Base-by-base conservation (phyloP, 2,329 filamentous ascomycete genomes). In the Sporothrix inflata region DNA sequence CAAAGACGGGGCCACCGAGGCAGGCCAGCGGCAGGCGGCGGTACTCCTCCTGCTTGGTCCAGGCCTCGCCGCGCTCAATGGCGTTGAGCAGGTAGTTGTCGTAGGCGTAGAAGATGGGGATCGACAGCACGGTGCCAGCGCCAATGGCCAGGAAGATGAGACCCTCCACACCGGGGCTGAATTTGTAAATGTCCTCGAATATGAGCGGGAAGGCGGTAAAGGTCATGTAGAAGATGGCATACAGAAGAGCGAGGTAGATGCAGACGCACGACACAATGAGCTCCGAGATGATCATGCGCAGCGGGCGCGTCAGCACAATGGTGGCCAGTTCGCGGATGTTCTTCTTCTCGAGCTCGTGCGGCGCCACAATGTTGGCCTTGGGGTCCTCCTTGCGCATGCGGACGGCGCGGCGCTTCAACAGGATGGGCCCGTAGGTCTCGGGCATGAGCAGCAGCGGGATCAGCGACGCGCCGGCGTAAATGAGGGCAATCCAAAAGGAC, bases 131-230 rank as follows among this genome's bases (percentile, higher is more conserved):
- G 40, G 88, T 87, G 30, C 92, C 92, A 7, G 87, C 81, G 63
- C 89, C 89, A 71, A 94, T 89, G 40, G 91, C 87, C 7, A 94
- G 83, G 80, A 92, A 94, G 4, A 88, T 84, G 1, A 94, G 84
- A 0, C 91, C 91, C 42, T 88, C 87, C 38, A 88, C 83, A 24
- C 91, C 90, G 0, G 90, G 84, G 2, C 85, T 87, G 73, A 94
- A 87, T 40, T 83, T 82, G 79, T 94, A 94, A 4, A 89, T 78
- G 30, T 81, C 78, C 74, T 86, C 82, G 79, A 93, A 94, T 74
- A 94, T 91, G 73, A 90, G 84, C 1, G 90, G 90, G 78, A 91
- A 94, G 2, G 91, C 90, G 79, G 93, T 89, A 76, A 95, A 93
- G 78, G 89, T 93, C 81, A 94, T 92, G 84, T 88, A 88, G 77